Evolutionary conservation across 1,284 basidiomycete species (phyloP), one percentile per base, ranked within the genome.

Genomic region (Moesziomyces sp.): DNA sequence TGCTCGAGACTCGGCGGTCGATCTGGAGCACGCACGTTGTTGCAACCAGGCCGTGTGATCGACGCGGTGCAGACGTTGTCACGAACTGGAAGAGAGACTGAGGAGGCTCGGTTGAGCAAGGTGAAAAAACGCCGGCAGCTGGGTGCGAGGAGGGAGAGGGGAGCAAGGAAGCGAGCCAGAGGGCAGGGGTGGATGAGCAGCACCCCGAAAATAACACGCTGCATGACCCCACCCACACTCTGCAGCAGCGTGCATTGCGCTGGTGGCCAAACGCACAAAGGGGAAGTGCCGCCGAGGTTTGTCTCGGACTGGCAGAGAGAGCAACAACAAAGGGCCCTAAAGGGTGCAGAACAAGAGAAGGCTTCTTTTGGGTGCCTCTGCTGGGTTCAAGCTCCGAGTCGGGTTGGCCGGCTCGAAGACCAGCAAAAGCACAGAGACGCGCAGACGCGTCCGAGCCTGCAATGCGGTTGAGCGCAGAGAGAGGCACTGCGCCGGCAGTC

Each of bases 121-220:
- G 21, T 21, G 44, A 18, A 40, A 18, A 18, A 18, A 40, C 38
- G 38, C 38, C 38, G 38, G 38, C 38, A 40, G 16, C 38, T 9
- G 46, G 14, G 21, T n/a, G 28, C 28, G 18, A 34, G 34, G 28
- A 49, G 47, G 4, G 26, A 10, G 19, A 10, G 38, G 47, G 19
- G 30, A 19, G 47, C 30, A 30, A n/a, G 47, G 30, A 21, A 35
- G 7, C 28, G 34, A 9, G 19, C 18, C 21, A 13, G 35, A 38
- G 19, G 26, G n/a, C 21, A 40, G 49, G 49, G 49, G 21, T 40
- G 49, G 13, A 13, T 5, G 24, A 23, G 11, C n/a, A 19, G 35
- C 19, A 35, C 49, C 49, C 49, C 49, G 38, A 51, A 51, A 51
- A 40, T 51, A 51, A 51, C 49, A 40, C 21, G 14, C 49, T 8